Percentiles rank a stretch among this genome's conserved stretches.
Conservation (phyloP, 108 stramenopile genomes). For the Nitzschia sp. region DNA sequence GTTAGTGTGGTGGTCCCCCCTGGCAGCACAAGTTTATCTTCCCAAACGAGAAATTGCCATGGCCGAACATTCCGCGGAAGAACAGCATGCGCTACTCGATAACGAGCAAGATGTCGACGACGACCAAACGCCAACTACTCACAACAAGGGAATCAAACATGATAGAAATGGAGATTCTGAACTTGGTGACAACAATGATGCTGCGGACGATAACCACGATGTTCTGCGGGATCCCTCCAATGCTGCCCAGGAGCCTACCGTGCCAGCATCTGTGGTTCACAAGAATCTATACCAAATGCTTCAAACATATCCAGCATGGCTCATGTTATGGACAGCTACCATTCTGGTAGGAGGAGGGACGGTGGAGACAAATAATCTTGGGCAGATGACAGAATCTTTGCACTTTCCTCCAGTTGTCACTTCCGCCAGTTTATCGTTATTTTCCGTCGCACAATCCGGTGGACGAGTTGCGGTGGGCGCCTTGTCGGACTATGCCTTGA, state of each 20-base stretch:
- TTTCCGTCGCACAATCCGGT: slow-evolving; percentile 79
- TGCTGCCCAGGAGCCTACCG: not conserved
- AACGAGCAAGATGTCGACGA: not conserved
- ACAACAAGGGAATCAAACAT: no score
- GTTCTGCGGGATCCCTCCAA: not conserved
- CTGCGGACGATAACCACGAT: not conserved
- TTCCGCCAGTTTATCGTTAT: slow-evolving; percentile 72
- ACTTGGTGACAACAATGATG: not conserved
- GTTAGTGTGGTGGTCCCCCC: slow-evolving; percentile 68
- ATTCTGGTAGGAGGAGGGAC: slow-evolving; percentile 82
- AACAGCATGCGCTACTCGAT: slow-evolving; percentile 22
- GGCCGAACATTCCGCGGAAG: slow-evolving; percentile 20
- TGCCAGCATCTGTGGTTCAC: slow-evolving; percentile 10
- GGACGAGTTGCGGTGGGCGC: slow-evolving; percentile 74
- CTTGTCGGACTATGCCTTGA: slow-evolving; percentile 60
- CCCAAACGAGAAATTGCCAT: slow-evolving; percentile 32
- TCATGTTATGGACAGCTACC: slow-evolving; percentile 76
- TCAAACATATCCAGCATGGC: slow-evolving; percentile 64
- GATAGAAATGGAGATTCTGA: no score
- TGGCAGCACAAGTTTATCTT: slow-evolving; percentile 49
- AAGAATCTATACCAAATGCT: slow-evolving; percentile 76
- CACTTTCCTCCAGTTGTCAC: slow-evolving; percentile 58
- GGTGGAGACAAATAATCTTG: slow-evolving; percentile 84
- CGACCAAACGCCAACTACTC: not conserved
- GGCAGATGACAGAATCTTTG: slow-evolving; percentile 83